Evolutionary conservation across 1,284 basidiomycete species (phyloP).

Genomic region (Tremellales sp.): DNA sequence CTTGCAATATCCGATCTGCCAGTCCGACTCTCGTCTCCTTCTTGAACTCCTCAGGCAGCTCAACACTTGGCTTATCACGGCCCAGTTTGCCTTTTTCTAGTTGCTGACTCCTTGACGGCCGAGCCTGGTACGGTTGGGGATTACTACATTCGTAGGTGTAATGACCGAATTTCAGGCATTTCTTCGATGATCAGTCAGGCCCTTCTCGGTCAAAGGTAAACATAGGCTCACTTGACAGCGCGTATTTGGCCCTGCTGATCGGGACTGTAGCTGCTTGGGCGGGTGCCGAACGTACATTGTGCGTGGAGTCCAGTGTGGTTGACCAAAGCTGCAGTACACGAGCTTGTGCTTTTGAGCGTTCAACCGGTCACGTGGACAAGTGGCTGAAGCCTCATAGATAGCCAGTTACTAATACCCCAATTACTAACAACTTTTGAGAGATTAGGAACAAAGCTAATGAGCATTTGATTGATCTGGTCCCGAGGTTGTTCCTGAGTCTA

Average conservation of each 20-base stretch:
- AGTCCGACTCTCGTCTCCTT: slow-evolving; percentile 27
- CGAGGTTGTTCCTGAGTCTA: too few relatives aligned
- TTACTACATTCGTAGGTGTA: slow-evolving; percentile 48
- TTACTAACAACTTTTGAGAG: too few relatives aligned
- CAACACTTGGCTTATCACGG: slow-evolving; percentile 37
- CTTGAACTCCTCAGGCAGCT: slow-evolving; percentile 49
- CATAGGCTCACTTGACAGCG: slow-evolving; percentile 42
- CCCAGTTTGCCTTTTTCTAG: slow-evolving; percentile 24
- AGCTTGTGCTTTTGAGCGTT: too few relatives aligned
- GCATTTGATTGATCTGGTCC: too few relatives aligned
- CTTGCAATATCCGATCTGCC: slow-evolving; percentile 45
- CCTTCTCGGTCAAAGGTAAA: not conserved
- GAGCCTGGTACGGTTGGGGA: slow-evolving; percentile 39
- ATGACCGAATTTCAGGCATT: slow-evolving; percentile 46
- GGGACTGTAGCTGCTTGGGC: slow-evolving; percentile 33
- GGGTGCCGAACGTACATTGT: slow-evolving; percentile 33
- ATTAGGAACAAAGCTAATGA: too few relatives aligned
- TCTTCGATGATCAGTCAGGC: slow-evolving; percentile 20
- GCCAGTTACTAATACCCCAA: too few relatives aligned
- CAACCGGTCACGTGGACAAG: too few relatives aligned
- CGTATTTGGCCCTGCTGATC: slow-evolving; percentile 37
- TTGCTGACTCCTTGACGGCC: slow-evolving; percentile 42
- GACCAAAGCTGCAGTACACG: too few relatives aligned
- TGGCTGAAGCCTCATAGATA: too few relatives aligned
- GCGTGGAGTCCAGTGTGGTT: not conserved